A percentile compares a stretch with the other conserved stretches of the same genome.
Evolutionary conservation across 2,329 filamentous ascomycete genomes (phyloP).

Genomic region (Fusarium sp.): DNA sequence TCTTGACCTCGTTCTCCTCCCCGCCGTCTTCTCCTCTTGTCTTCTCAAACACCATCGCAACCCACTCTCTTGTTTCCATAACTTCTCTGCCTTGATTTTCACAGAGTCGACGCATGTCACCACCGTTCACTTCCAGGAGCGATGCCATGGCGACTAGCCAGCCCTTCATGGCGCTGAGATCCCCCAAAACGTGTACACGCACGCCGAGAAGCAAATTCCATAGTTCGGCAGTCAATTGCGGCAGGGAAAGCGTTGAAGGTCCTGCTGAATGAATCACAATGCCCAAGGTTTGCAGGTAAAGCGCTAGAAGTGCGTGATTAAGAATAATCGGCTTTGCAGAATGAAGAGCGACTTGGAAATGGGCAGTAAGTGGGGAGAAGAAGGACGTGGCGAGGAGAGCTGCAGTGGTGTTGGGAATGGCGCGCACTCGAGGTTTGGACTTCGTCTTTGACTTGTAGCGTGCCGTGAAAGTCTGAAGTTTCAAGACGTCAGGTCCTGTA

Average conservation of each 20-base stretch:
- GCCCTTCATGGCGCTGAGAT: constrained; percentile 77
- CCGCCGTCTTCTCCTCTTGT: constrained; percentile 64
- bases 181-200: constrained; percentile 69
- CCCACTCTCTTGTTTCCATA: constrained; percentile 91
- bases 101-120: constrained; percentile 78
- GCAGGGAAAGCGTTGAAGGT: constrained; percentile 79
- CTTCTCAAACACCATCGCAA: constrained; percentile 78
- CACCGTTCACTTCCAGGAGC: constrained; percentile 83
- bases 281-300: constrained; percentile 88
- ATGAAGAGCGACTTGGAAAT: constrained; percentile 77
- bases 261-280: constrained; percentile 87
- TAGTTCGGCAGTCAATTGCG: constrained; percentile 85
- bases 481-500: constrained; percentile 85
- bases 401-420: constrained; percentile 82
- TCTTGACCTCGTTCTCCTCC: constrained; percentile 85
- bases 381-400: constrained; percentile 80
- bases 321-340: constrained; percentile 72
- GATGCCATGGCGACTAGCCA: constrained; percentile 84
- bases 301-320: constrained; percentile 79
- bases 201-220: constrained; percentile 84
- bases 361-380: constrained; percentile 87
- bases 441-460: constrained; percentile 54
- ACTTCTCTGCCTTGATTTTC: constrained; percentile 80
- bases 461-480: constrained; percentile 89
- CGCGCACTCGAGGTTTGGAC: constrained; percentile 60